Base-by-base conservation (phyloP, 352 stramenopile genomes). In the Phytophthora pluvialis region DNA sequence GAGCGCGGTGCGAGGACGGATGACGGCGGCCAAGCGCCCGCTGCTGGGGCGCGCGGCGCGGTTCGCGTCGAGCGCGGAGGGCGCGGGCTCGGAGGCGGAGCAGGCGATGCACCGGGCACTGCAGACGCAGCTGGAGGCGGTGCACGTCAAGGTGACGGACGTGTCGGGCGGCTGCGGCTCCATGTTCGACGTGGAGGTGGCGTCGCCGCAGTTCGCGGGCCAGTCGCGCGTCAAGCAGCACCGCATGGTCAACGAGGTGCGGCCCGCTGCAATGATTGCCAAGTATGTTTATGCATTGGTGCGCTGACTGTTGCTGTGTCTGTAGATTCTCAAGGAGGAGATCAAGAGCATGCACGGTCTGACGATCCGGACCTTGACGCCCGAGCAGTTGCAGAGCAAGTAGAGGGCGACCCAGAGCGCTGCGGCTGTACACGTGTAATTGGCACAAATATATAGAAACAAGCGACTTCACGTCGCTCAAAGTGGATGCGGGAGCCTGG, bases 141-240 rank as follows among this genome's bases (percentile, higher is more conserved):
- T 81, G 42, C 80, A 95, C 70, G 87, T 95, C 49, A 90, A 91
- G 46, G 88, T 97, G 25, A 77, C 81, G 21, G 89, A 97, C 70
- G 86, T 97, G 26, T 96, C 89, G 15, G 90, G 90, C 54, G 90
- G 90, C 55, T 97, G 90, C 59, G 90, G 90, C 56, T 89, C 86
- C 63, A 95, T 95, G 86, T 97, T 90, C 67, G 78, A 96, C 62
- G 81, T 97, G 38, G 81, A 95, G 59, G 86, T 97, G 18, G 85
- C 79, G 32, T 97, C 90, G 15, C 57, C 85, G 31, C 75, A 83
- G 39, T 97, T 97, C 29, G 70, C 69, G 3, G 88, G 88, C 21
- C 82, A 95, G 67, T 85, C 78, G 63, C 89, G 86, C 64, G 83
- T 97, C 67, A 91, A 93, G 73, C 89, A 96, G 73, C 87, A 95